Evolutionary conservation across 2,329 filamentous ascomycete species (phyloP).

Genomic region (Fusarium udum): DNA sequence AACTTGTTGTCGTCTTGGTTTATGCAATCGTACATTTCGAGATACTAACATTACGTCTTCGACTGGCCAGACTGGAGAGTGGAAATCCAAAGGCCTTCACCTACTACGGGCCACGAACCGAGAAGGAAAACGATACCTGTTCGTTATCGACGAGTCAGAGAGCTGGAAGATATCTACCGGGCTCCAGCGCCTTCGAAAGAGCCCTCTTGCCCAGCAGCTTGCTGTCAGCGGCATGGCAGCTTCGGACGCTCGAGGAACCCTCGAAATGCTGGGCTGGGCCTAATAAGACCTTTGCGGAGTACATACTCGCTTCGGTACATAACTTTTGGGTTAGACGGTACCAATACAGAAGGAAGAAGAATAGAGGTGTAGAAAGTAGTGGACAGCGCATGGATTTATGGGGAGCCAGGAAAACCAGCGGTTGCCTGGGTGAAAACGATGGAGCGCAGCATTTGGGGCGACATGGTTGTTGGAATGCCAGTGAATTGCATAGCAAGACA

Average conservation of each 20-base stretch:
- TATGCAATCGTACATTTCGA: constrained; percentile 57
- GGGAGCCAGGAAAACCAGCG: constrained; percentile 7
- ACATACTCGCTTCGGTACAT: constrained; percentile 39
- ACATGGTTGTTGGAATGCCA: constrained; percentile 45
- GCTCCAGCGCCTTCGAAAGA: constrained; percentile 67
- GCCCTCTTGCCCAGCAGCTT: constrained; percentile 67
- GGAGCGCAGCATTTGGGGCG: constrained; percentile 41
- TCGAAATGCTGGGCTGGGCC: constrained; percentile 68
- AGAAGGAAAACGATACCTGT: constrained; percentile 72
- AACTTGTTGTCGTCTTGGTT: constrained; percentile 67
- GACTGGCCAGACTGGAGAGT: constrained; percentile 61
- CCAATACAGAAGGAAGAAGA: constrained; percentile 23
- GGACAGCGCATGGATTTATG: constrained; percentile 35
- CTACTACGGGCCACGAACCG: constrained; percentile 71
- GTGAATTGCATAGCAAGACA: constrained; percentile 45
- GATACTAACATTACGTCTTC: constrained; percentile 54
- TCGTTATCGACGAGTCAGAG: constrained; percentile 71
- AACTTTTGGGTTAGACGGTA: constrained; percentile 37
- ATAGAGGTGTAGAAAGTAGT: constrained; percentile 10
- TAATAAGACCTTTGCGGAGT: constrained; percentile 32
- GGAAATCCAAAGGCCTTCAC: constrained; percentile 66
- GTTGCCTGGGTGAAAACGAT: constrained; percentile 36
- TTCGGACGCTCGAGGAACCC: constrained; percentile 62
- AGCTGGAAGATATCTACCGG: constrained; percentile 74
- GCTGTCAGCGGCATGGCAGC: constrained; percentile 66